Evolutionary conservation across 495 filamentous ascomycete species (phyloP).

Genomic region (Pseudevernia furfuracea): DNA sequence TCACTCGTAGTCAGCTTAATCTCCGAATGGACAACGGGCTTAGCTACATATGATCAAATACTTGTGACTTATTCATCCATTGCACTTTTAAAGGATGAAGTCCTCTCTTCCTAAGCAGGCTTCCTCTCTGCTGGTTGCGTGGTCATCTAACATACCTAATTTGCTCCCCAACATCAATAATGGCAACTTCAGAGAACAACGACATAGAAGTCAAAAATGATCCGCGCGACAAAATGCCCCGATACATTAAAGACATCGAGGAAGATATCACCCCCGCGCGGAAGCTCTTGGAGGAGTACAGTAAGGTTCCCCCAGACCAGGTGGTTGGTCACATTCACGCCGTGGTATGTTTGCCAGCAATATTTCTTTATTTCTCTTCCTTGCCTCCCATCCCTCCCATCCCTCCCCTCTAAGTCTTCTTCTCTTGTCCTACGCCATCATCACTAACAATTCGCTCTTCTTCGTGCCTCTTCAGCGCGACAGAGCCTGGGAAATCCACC

Average conservation of each 20-base stretch:
- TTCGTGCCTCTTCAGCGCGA: not conserved
- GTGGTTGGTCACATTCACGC: not conserved
- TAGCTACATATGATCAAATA: too few relatives aligned
- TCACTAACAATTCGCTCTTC: not conserved
- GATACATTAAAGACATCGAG: not conserved
- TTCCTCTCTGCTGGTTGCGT: not conserved
- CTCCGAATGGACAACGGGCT: too few relatives aligned
- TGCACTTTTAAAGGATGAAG: too few relatives aligned
- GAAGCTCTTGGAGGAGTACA: slow-evolving; percentile 3
- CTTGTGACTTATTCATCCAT: too few relatives aligned
- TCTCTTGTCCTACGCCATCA: not conserved
- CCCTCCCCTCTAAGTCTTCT: not conserved
- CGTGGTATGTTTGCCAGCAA: not conserved
- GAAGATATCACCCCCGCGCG: not conserved
- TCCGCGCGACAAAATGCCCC: not conserved
- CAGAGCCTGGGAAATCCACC: not conserved
- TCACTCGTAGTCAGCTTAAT: too few relatives aligned
- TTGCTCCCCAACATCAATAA: not conserved
- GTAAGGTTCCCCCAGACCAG: not conserved
- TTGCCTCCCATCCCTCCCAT: not conserved
- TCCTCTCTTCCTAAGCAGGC: not conserved
- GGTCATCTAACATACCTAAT: not conserved
- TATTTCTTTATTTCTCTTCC: not conserved
- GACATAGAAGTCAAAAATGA: not conserved
- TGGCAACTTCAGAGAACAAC: not conserved